Base-by-base conservation (phyloP, 768 basidiomycete species). In the Candolleomyces aberdarensis region DNA sequence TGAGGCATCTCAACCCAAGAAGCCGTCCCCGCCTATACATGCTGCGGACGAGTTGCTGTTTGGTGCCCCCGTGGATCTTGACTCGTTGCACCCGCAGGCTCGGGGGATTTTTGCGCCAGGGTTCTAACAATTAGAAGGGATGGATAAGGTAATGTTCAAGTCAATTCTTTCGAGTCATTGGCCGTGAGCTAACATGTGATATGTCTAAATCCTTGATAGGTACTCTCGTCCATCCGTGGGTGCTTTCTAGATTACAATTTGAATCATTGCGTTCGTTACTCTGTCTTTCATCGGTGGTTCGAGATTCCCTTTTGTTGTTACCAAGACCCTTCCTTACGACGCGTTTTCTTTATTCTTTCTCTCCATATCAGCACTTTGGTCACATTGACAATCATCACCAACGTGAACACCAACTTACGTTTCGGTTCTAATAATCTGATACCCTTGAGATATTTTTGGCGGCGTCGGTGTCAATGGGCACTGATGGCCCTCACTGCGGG, bases 1-100 rank as follows among this genome's bases (percentile, higher is more conserved):
- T 41, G 80, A 81, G 39, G 86, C 85, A 26, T 69, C 72, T 44
- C 67, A 76, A 57, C 78, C 72, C 59, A 70, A 69, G 54, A 67
- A 73, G 46, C 72, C 74, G 43, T 55, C 66, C 4, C 74, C 72
- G 10, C 72, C 73, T 19, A 65, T 85, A 62, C 81, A 91, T 62
- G 80, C 84, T n/a, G 84, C 89, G 20, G 90, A 91, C 56, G 88
- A 86, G 63, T 66, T 90, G 71, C 65, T 93, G 56, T 93, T 94
- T 70, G 92, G 92, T 3, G 73, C 79, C 46, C 80, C 80, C 14
- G 58, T 91, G 46, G 83, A 91, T 64, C 60, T 85, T 62, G 81
- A 85, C 36, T 70, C 80, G 53, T 70, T 94, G 57, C 92, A 94
- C 69, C 91, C 92, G 0, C 76, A 81, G 20, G 80, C 91, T 43